These are phyloP conservation scores for Vigna hirtella DNA, from an alignment of 306 rosid genomes.

Conservation along the genomic window DNA sequence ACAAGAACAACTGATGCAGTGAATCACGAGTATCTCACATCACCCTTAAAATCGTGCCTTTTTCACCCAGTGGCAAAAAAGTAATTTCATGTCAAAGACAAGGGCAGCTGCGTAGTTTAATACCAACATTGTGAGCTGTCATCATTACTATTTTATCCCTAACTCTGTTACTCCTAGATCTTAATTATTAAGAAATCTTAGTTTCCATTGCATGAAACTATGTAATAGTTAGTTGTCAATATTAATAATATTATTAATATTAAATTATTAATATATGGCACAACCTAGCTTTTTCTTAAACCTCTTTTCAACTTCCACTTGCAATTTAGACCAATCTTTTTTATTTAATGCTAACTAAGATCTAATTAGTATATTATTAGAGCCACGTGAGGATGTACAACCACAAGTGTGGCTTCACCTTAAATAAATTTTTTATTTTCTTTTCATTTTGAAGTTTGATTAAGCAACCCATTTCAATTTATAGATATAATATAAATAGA, in stretches of 20 bases:
- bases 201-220: conserved; percentile 35
- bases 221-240: not conserved
- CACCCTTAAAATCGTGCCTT: conserved; percentile 39
- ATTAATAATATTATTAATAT: not conserved
- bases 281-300: conserved; percentile 18
- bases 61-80: conserved; percentile 38
- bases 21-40: conserved; percentile 67
- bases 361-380: not conserved
- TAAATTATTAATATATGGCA: conserved; percentile 5
- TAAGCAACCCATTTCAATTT: not conserved
- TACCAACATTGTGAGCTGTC: conserved; percentile 18
- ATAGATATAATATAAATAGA: not conserved
- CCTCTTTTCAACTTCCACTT: conserved; percentile 35
- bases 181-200: conserved; percentile 42
- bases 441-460: not conserved
- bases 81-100: not conserved
- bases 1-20: conserved; percentile 2
- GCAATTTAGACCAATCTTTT: not conserved
- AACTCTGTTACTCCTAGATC: conserved; percentile 31
- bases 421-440: not conserved
- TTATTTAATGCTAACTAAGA: not conserved
- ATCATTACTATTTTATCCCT: conserved; percentile 42
- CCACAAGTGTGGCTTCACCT: conserved; percentile 19
- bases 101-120: conserved; percentile 14
- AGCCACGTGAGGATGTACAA: conserved; percentile 37